Evolutionary conservation across 1,139 yeast species (phyloP).

Genomic region (Taphrina flavorubra): DNA sequence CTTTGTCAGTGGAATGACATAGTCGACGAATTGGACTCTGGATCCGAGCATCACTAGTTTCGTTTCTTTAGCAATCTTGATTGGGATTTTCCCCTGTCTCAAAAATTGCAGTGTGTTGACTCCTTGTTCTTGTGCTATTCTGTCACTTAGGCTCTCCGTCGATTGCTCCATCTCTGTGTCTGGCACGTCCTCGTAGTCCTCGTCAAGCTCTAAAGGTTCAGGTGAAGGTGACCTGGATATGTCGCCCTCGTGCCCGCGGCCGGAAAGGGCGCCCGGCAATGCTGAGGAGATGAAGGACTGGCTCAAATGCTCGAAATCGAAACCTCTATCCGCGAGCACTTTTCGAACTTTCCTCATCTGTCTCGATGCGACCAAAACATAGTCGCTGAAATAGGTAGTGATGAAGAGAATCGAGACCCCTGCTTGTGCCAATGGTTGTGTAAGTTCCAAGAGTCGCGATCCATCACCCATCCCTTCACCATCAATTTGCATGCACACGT

Average conservation of each 20-base stretch:
- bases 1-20: slow-evolving; percentile 11
- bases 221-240: slow-evolving; percentile 2
- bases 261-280: not conserved
- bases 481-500: slow-evolving; percentile 64
- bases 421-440: slow-evolving; percentile 65
- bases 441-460: slow-evolving; percentile 62
- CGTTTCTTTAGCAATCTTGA: slow-evolving; percentile 6
- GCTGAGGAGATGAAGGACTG: slow-evolving; percentile 28
- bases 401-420: slow-evolving; percentile 67
- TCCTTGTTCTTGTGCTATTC: slow-evolving; percentile 15
- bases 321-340: slow-evolving; percentile 35
- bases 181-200: not conserved
- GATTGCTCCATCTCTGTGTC: slow-evolving; percentile 16
- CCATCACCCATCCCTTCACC: slow-evolving; percentile 61
- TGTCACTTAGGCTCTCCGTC: slow-evolving; percentile 15
- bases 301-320: slow-evolving; percentile 18
- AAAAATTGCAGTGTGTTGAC: slow-evolving; percentile 27
- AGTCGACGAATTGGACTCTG: slow-evolving; percentile 16
- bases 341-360: slow-evolving; percentile 43
- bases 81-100: slow-evolving; percentile 28
- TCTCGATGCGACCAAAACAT: slow-evolving; percentile 64
- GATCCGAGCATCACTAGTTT: slow-evolving; percentile 31
- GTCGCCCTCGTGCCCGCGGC: not conserved
- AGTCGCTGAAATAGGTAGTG: slow-evolving; percentile 70
- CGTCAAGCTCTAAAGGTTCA: not conserved